These are phyloP conservation scores for Blastobotrys mokoenaii DNA, from an alignment of 805 yeast genomes.

Conservation along the genomic window DNA sequence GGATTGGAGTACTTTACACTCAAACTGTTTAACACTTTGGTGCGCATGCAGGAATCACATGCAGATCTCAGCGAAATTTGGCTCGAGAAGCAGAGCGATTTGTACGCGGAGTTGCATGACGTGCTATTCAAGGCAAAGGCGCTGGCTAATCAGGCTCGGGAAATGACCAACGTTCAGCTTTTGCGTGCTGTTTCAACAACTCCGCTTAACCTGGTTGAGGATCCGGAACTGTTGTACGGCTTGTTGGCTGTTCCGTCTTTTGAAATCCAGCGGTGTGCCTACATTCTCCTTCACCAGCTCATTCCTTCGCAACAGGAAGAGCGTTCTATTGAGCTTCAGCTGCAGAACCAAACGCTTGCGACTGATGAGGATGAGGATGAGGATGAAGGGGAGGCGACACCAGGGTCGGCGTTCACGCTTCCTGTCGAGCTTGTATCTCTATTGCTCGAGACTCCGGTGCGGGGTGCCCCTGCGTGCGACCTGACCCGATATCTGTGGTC, in stretches of 20 bases:
- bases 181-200: slow-evolving; percentile 5
- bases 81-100: slow-evolving; percentile 31
- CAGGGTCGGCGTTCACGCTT: slow-evolving; percentile 17
- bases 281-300: slow-evolving; percentile 15
- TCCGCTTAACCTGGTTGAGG: slow-evolving; percentile 4
- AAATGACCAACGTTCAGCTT: slow-evolving; percentile 6
- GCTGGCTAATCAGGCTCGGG: slow-evolving; percentile 7
- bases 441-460: slow-evolving; percentile 15
- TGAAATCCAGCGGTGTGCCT: slow-evolving; percentile 9
- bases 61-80: slow-evolving; percentile 21
- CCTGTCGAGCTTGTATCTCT: slow-evolving; percentile 36
- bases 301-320: slow-evolving; percentile 17
- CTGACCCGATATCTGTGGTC: slow-evolving; percentile 27
- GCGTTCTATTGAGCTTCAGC: slow-evolving; percentile 32
- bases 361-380: slow-evolving; percentile 23
- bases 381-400: not conserved
- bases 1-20: slow-evolving; percentile 43
- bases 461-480: slow-evolving; percentile 6
- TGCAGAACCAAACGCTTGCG: slow-evolving; percentile 29
- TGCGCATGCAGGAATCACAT: slow-evolving; percentile 18
- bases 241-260: slow-evolving; percentile 25
- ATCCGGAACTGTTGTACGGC: slow-evolving; percentile 26
- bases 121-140: slow-evolving; percentile 16
- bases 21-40: slow-evolving; percentile 32
- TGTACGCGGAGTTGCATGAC: slow-evolving; percentile 39